Evolutionary conservation across 345 rosid species (phyloP), one percentile per base, ranked within the genome.

Genomic region (Citrus inodora): DNA sequence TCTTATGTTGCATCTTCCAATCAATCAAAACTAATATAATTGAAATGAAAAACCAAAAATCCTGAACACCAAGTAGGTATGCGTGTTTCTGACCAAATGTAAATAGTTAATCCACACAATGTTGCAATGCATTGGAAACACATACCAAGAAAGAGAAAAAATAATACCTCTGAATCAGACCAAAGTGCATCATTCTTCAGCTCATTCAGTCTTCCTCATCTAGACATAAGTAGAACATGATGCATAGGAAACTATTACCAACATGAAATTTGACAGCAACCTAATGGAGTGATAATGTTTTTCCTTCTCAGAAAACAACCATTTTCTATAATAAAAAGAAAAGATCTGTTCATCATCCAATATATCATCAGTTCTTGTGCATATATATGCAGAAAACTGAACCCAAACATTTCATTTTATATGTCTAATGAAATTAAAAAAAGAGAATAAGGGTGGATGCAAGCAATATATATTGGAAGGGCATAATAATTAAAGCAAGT

Each of bases 391-490:
- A 0, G 37, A 4, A 73, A 58, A 48, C 42, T 73, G 42, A 38
- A 27, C 21, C 64, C 4, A 38, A 42, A 40, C 62, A 71, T 3
- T 46, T 25, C 5, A 33, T 30, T 60, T 27, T 9, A 30, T 9
- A 46, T 42, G 42, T 69, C 38, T 42, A 81, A 73, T 61, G 65
- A 35, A 74, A 62, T 14, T 19, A 16, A 68, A 19, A 73, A 73
- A 14, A 51, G 9, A 46, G 62, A 66, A 69, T 24, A 65, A 19
- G 24, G 9, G 3, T 22, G n/a, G 42, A 62, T 37, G 70, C 61
- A 73, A 48, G 51, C 32, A 65, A 40, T 56, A 63, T 14, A 8
- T 22, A 35, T 35, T 59, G 42, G 30, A 60, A 1, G 74, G 58
- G 22, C 70, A 22, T 7, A 56, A 61, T 63, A 59, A 79, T 32